These are phyloP conservation scores for Hysterium pulicare DNA, from an alignment of 2,329 filamentous ascomycete species.

Conservation along the genomic window DNA sequence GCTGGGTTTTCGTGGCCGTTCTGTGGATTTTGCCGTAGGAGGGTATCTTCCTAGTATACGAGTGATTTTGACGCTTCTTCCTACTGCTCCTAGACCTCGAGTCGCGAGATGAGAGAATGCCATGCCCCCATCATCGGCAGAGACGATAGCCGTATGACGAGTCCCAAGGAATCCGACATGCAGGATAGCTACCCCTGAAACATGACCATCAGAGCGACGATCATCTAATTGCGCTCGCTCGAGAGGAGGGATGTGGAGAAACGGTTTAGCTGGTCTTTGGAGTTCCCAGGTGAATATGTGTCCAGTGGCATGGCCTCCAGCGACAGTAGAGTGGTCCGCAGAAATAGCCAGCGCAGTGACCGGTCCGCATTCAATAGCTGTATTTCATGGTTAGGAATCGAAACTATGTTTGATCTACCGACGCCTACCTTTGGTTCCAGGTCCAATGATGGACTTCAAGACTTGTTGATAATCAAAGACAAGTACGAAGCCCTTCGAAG, in stretches of 20 bases:
- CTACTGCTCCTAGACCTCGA: constrained; percentile 81
- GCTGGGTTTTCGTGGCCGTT: constrained; percentile 79
- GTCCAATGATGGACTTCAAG: constrained; percentile 88
- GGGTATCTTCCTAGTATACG: constrained; percentile 91
- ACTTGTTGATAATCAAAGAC: constrained; percentile 98
- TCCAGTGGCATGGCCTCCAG: constrained; percentile 83
- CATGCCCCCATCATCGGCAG: constrained; percentile 93
- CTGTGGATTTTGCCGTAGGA: constrained; percentile 57
- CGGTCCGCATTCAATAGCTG: constrained; percentile 85
- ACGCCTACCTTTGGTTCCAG: constrained; percentile 76
- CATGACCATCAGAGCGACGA: constrained; percentile 75
- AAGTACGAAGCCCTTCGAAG: constrained; percentile 88
- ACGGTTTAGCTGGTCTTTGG: constrained; percentile 74
- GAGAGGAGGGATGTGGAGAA: constrained; percentile 79
- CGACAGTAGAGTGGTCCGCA: constrained; percentile 88
- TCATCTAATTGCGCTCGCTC: constrained; percentile 63
- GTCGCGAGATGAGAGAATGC: constrained; percentile 96
- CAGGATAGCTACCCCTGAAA: constrained; percentile 71
- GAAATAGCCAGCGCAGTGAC: constrained; percentile 87
- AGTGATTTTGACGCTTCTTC: constrained; percentile 81
- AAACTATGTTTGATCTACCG: constrained; percentile 2
- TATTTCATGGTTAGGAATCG: constrained; percentile 26
- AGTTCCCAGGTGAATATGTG: constrained; percentile 98
- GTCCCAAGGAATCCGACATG: constrained; percentile 95
- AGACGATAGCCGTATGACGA: constrained; percentile 89